These are phyloP conservation scores for Chernovozyma sophiae-reginae DNA, from an alignment of 1,139 yeast species.

Conservation along the genomic window DNA sequence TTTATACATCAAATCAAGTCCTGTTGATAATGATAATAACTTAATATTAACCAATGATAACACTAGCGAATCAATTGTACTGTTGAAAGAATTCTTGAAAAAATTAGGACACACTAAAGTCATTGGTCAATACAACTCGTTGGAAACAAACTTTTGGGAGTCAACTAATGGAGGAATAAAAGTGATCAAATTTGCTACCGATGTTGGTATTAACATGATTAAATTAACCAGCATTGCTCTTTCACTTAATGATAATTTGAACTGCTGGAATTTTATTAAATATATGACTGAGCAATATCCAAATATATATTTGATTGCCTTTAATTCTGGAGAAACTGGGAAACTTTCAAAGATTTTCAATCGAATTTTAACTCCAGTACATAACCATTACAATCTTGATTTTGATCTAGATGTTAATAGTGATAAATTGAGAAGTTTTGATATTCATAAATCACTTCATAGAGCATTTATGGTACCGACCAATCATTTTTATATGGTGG, in stretches of 20 bases:
- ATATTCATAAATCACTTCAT: slow-evolving; percentile 9
- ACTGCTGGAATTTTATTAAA: slow-evolving; percentile 8
- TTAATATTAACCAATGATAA: slow-evolving; percentile 4
- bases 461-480: slow-evolving; percentile 10
- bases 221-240: slow-evolving; percentile 8
- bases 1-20: neutral
- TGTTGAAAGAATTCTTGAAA: slow-evolving; percentile 6
- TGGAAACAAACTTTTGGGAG: slow-evolving; percentile 10
- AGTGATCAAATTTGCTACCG: slow-evolving; percentile 9
- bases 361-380: slow-evolving; percentile 10
- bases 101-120: slow-evolving; percentile 10
- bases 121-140: slow-evolving; percentile 10
- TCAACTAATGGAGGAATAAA: slow-evolving; percentile 8
- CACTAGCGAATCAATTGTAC: slow-evolving; percentile 1
- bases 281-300: slow-evolving; percentile 7
- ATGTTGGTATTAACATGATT: slow-evolving; percentile 5
- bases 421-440: slow-evolving; percentile 6
- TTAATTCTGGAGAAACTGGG: slow-evolving; percentile 11
- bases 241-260: slow-evolving; percentile 9
- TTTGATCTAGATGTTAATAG: neutral
- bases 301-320: slow-evolving; percentile 8
- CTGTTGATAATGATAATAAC: neutral
- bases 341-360: slow-evolving; percentile 10
- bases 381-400: neutral
- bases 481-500: slow-evolving; percentile 9